phyloP scores from a whole-genome alignment of 2,329 filamentous ascomycete genomes.

The Pleurostoma richardsiae region DNA sequence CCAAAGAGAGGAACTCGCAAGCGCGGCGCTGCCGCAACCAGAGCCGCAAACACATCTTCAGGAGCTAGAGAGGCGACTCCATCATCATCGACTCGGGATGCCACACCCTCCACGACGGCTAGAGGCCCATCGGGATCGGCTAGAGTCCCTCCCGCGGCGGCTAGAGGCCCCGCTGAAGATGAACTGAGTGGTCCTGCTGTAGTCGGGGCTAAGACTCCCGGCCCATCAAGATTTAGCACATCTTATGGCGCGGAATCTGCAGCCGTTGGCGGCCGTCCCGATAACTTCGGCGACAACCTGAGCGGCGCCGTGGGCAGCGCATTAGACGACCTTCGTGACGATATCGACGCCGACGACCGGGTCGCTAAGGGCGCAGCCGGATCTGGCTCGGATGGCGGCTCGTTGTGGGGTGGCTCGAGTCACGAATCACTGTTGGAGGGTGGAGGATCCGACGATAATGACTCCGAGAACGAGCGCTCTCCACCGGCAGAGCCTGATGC shows the following conservation, averaged over 20 bases:
- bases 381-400: background rate
- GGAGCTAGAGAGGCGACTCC: too few species aligned
- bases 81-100: too few species aligned
- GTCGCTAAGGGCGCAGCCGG: background rate
- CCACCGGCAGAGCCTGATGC: too few species aligned
- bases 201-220: background rate
- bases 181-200: too few species aligned
- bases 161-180: too few species aligned
- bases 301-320: background rate
- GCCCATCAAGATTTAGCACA: constrained; percentile 18
- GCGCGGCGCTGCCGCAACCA: too few species aligned
- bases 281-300: background rate
- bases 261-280: background rate
- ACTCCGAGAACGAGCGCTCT: too few species aligned
- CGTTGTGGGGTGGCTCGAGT: background rate
- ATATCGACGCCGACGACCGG: background rate
- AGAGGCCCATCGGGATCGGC: too few species aligned
- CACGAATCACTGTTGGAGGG: constrained; percentile 15
- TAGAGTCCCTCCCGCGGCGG: too few species aligned
- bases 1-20: too few species aligned
- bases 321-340: background rate
- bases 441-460: constrained; percentile 11
- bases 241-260: constrained; percentile 13
- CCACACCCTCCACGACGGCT: too few species aligned
- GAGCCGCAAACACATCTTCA: too few species aligned